Evolutionary conservation across 345 rosid genomes (phyloP).

Genomic region (Physaria fendleri): DNA sequence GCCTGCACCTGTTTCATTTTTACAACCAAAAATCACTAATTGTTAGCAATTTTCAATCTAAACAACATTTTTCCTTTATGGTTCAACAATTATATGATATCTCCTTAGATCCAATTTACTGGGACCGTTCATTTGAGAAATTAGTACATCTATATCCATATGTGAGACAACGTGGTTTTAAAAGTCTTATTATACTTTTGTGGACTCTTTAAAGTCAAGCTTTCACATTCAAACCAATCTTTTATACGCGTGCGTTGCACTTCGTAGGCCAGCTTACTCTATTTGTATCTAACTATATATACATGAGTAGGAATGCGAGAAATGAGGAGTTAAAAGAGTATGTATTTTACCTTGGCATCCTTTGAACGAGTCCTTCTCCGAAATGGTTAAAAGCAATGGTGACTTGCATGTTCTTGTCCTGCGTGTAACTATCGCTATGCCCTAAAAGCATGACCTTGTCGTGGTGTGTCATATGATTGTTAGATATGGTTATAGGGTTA

Average conservation of each 20-base stretch:
- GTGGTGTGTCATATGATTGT: constrained; percentile 77
- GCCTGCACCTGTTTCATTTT: constrained; percentile 48
- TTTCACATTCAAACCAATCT: constrained; percentile 20
- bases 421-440: constrained; percentile 55
- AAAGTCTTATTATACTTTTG: constrained; percentile 14
- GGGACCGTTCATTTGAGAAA: too few relatives aligned
- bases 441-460: constrained; percentile 83
- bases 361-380: constrained; percentile 80
- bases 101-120: not conserved
- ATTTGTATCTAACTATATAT: not conserved
- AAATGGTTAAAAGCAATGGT: constrained; percentile 83
- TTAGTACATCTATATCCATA: too few relatives aligned
- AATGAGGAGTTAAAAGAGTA: not conserved
- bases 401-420: constrained; percentile 68
- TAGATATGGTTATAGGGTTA: constrained; percentile 74
- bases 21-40: not conserved
- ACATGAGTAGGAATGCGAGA: not conserved
- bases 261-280: not conserved
- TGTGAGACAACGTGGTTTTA: not conserved
- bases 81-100: not conserved
- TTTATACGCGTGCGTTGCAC: constrained; percentile 8
- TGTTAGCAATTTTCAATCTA: not conserved
- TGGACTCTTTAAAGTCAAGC: constrained; percentile 11
- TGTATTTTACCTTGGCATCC: constrained; percentile 60
- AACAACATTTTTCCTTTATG: not conserved